Conservation (phyloP, 2,329 filamentous ascomycete genomes). For the Sclerotinia borealis region DNA sequence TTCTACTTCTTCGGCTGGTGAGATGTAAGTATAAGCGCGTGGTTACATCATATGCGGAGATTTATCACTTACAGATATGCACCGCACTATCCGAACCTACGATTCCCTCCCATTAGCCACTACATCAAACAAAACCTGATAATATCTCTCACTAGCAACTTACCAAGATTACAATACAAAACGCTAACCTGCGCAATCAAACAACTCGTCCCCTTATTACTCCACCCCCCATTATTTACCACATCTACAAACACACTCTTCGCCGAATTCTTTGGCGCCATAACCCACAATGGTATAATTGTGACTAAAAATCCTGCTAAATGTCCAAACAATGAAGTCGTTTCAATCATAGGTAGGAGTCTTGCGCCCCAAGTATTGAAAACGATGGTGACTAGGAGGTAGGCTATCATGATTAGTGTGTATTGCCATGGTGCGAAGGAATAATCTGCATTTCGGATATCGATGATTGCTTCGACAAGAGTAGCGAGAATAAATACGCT, state of each 20-base stretch:
- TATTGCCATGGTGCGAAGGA: conserved; percentile 37
- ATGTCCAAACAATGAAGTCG: conserved; percentile 40
- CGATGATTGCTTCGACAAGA: conserved; percentile 39
- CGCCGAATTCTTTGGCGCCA: conserved; percentile 27
- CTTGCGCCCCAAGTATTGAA: conserved; percentile 41
- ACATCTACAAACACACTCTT: conserved; percentile 31
- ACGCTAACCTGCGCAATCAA: conserved; percentile 34
- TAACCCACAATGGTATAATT: conserved; percentile 35
- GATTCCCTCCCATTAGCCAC: not conserved
- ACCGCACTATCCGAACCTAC: conserved; percentile 26
- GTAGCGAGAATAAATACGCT: conserved; percentile 39
- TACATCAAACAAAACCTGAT: too few species aligned
- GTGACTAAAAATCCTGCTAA: conserved; percentile 40
- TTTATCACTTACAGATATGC: conserved; percentile 32
- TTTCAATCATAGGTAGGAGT: conserved; percentile 39
- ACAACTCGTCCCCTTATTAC: conserved; percentile 31
- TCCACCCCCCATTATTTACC: conserved; percentile 32
- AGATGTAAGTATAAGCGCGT: not conserved
- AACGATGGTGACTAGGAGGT: conserved; percentile 36
- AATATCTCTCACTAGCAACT: conserved; percentile 18
- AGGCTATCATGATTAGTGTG: conserved; percentile 39
- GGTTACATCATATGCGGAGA: not conserved
- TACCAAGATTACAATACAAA: conserved; percentile 28
- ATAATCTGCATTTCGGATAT: conserved; percentile 33
- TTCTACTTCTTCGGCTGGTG: conserved; percentile 41